phyloP scores from a whole-genome alignment of 2,329 filamentous ascomycete genomes.

The Arthrobotrys sinensis region DNA sequence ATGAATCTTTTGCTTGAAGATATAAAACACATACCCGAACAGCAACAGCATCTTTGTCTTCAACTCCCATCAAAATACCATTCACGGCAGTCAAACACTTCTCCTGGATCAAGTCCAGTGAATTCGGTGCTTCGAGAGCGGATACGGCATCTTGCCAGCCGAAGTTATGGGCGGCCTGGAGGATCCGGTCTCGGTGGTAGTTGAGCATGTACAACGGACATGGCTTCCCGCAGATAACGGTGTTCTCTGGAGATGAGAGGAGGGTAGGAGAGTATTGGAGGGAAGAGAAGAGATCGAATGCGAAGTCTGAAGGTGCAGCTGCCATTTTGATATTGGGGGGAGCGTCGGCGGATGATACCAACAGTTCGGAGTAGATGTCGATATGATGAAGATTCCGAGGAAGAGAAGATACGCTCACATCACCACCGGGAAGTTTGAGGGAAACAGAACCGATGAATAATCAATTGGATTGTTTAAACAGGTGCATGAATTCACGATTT shows the following conservation, averaged over 20 bases:
- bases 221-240: conserved; percentile 64
- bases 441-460: too few relatives aligned
- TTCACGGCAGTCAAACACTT: conserved; percentile 28
- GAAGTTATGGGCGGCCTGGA: conserved; percentile 76
- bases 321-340: background rate
- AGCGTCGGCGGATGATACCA: background rate
- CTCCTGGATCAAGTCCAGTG: conserved; percentile 65
- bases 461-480: too few relatives aligned
- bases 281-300: conserved; percentile 78
- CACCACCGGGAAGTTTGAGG: too few relatives aligned
- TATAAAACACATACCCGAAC: conserved; percentile 23
- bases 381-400: too few relatives aligned
- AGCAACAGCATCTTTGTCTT: conserved; percentile 7
- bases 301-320: background rate
- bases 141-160: conserved; percentile 71
- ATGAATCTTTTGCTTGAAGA: background rate
- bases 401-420: too few relatives aligned
- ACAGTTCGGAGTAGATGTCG: too few relatives aligned
- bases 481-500: background rate
- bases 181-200: conserved; percentile 83
- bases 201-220: conserved; percentile 84
- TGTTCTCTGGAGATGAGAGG: conserved; percentile 63
- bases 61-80: background rate
- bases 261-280: conserved; percentile 79
- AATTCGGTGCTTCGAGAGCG: conserved; percentile 71